phyloP scores from a whole-genome alignment of 352 stramenopile species.

The Peronospora farinosa region DNA sequence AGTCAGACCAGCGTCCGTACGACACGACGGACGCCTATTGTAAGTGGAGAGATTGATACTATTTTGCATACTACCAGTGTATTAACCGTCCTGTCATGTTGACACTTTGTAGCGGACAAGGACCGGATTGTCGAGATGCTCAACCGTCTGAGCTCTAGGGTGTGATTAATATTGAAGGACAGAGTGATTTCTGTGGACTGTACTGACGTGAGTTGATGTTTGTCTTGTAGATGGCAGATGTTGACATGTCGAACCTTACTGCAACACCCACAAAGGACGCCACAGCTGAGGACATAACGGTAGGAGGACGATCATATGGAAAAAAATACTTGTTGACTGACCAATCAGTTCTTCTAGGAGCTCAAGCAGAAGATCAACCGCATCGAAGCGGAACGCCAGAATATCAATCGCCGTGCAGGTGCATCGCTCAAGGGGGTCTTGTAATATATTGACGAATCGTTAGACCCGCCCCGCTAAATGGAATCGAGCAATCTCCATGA shows the following conservation, averaged over 20 bases:
- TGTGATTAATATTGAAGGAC: constrained; percentile 15
- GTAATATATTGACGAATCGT: constrained; percentile 35
- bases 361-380: constrained; percentile 70
- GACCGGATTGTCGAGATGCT: constrained; percentile 85
- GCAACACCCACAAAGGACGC: constrained; percentile 70
- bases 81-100: background rate
- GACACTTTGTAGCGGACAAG: constrained; percentile 55
- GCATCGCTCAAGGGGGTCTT: constrained; percentile 75
- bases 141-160: constrained; percentile 77
- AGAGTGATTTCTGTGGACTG: background rate
- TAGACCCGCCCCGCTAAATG: background rate
- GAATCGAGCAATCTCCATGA: constrained; percentile 19
- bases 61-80: background rate
- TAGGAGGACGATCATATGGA: constrained; percentile 7
- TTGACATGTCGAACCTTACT: constrained; percentile 85
- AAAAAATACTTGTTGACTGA: background rate
- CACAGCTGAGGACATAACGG: constrained; percentile 66
- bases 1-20: constrained; percentile 53
- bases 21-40: constrained; percentile 73
- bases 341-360: constrained; percentile 28
- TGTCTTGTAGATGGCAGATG: constrained; percentile 68
- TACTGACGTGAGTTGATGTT: background rate
- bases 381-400: constrained; percentile 76
- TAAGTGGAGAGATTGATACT: constrained; percentile 16
- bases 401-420: constrained; percentile 65